Base-by-base conservation (phyloP, 2,329 filamentous ascomycete species). In the Fusarium palustre region DNA sequence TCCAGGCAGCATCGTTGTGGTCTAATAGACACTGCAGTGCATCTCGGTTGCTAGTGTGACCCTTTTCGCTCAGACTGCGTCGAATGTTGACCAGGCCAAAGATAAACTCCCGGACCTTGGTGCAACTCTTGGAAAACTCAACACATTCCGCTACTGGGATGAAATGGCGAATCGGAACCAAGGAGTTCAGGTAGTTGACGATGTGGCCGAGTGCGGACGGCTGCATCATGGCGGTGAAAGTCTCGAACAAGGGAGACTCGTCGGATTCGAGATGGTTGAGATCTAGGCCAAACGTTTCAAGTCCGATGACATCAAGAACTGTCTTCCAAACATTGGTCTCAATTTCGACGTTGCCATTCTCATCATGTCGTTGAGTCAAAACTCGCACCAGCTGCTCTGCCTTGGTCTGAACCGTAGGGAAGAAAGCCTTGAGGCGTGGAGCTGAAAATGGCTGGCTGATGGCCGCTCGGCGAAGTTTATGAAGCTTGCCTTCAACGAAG, bases 11-110 rank as follows among this genome's bases (percentile, higher is more conserved):
- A 28, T 61, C 70, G 10, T 50, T 59, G 16, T 79, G 74, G 49
- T 79, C 71, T 13, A 82, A 67, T 71, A 82, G 74, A 46, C 77
- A 78, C 20, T 78, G 76, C 2, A 80, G 71, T n/a, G 75, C 71
- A 47, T 76, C 74, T 2, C 58, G 31, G 12, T 55, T 15, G 16
- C 22, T 63, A 38, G 18, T 20, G 24, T 42, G 45, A 20, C 43
- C 59, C 12, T 64, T 58, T 15, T 57, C 33, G 47, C 33, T 38
- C n/a, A 45, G 39, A 9, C 25, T 55, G 25, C 38, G 63, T 52
- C 48, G 57, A 20, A 55, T 62, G 11, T 43, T 58, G 12, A 74
- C 55, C 20, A 72, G 54, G 6, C 56, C 61, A 20, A 72, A 43
- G 12, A 83, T 72, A 49, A 79, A 77, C 24, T 65, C 60, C 46